Percentiles rank a stretch among this genome's conserved stretches.
Evolutionary conservation across 2,329 filamentous ascomycete genomes (phyloP).

Genomic region (Scortechinia acanthostroma): DNA sequence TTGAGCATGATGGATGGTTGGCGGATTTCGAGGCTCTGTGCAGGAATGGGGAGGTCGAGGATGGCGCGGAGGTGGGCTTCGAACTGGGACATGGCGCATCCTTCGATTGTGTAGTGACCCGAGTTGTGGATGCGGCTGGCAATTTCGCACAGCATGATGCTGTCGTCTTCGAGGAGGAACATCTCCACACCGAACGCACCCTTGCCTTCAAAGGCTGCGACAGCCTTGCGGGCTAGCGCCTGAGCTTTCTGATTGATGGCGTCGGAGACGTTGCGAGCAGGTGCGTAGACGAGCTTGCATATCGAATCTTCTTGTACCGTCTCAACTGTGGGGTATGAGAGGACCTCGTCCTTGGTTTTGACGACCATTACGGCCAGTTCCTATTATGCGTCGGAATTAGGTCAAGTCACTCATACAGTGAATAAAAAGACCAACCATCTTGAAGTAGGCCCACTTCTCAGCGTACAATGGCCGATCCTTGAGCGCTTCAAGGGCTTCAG

Average conservation of each 20-base stretch:
- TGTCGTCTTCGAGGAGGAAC: slow-evolving; percentile 55
- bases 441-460: slow-evolving; percentile 65
- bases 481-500: slow-evolving; percentile 49
- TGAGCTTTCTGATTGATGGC: slow-evolving; percentile 47
- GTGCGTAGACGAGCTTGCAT: slow-evolving; percentile 69
- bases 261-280: slow-evolving; percentile 52
- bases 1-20: slow-evolving; percentile 52
- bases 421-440: slow-evolving; percentile 31
- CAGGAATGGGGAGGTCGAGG: slow-evolving; percentile 44
- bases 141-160: slow-evolving; percentile 37
- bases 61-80: slow-evolving; percentile 65
- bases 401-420: slow-evolving; percentile 12
- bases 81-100: slow-evolving; percentile 62
- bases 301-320: slow-evolving; percentile 70
- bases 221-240: slow-evolving; percentile 59
- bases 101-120: slow-evolving; percentile 71
- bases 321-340: slow-evolving; percentile 66
- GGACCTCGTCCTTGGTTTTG: slow-evolving; percentile 55
- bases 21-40: slow-evolving; percentile 32
- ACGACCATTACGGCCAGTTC: slow-evolving; percentile 72
- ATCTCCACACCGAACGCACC: slow-evolving; percentile 72
- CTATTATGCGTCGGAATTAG: slow-evolving; percentile 2
- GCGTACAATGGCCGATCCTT: slow-evolving; percentile 55
- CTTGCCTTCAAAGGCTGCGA: slow-evolving; percentile 60
- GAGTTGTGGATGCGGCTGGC: slow-evolving; percentile 66